A percentile compares a stretch with the other conserved stretches of the same genome.
These are phyloP conservation scores for Stagonosporopsis tanaceti DNA, from an alignment of 2,329 filamentous ascomycete species.

Conservation along the genomic window DNA sequence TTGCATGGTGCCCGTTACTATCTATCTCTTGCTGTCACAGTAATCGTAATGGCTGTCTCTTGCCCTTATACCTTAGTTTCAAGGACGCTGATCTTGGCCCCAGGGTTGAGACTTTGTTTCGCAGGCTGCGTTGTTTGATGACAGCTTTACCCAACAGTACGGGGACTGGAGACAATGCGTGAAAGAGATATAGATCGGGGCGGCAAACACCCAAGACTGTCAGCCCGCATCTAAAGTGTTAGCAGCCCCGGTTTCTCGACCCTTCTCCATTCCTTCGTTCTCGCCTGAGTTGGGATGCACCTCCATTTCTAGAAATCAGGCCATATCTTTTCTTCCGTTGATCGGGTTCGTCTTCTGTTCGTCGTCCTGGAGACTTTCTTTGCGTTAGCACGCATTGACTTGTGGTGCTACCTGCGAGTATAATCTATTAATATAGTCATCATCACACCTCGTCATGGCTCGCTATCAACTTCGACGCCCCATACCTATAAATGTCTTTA, in stretches of 20 bases:
- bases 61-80: constrained; percentile 31
- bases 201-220: constrained; percentile 27
- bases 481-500: constrained; percentile 33
- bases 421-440: constrained; percentile 22
- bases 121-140: constrained; percentile 16
- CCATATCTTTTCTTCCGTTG: constrained; percentile 40
- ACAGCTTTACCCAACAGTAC: constrained; percentile 25
- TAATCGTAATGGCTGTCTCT: constrained; percentile 22
- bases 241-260: constrained; percentile 34
- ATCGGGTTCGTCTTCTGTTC: constrained; percentile 37
- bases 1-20: constrained; percentile 1
- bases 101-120: constrained; percentile 28
- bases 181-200: constrained; percentile 30
- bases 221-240: constrained; percentile 41
- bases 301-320: constrained; percentile 27
- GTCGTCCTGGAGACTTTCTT: constrained; percentile 40
- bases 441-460: constrained; percentile 30
- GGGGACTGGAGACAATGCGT: constrained; percentile 36
- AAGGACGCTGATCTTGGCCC: constrained; percentile 30
- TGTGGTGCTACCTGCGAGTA: constrained; percentile 7
- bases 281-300: constrained; percentile 27
- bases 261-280: constrained; percentile 27
- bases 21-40: constrained; percentile 18
- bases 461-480: constrained; percentile 40
- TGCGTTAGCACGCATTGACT: constrained; percentile 10